Conservation (phyloP, 805 yeast genomes). For the Myxozyma sirexii region DNA sequence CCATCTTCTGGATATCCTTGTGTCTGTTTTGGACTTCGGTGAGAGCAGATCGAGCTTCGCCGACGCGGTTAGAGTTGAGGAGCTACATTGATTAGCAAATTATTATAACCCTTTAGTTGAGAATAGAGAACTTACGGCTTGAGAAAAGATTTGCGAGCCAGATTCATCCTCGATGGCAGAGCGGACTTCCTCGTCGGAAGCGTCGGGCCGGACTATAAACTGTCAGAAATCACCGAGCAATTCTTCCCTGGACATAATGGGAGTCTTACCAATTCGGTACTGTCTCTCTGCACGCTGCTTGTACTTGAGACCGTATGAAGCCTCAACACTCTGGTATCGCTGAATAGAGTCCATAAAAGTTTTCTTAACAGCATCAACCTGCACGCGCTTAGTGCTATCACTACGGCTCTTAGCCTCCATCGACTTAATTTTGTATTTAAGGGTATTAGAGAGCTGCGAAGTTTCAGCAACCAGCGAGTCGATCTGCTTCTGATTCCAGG, state of each 20-base stretch:
- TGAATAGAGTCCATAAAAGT: conserved; percentile 84
- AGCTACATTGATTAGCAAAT: conserved; percentile 41
- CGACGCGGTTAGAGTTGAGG: conserved; percentile 81
- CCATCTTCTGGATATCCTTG: conserved; percentile 90
- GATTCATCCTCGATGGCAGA: conserved; percentile 59
- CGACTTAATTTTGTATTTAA: conserved; percentile 74
- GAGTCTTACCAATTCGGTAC: conserved; percentile 77
- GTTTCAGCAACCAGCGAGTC: conserved; percentile 79
- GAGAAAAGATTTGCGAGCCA: conserved; percentile 90
- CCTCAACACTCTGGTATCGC: conserved; percentile 83
- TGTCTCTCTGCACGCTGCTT: conserved; percentile 90
- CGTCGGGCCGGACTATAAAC: conserved; percentile 45
- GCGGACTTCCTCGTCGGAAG: conserved; percentile 27
- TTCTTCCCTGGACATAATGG: conserved; percentile 61
- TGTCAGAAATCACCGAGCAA: conserved; percentile 58
- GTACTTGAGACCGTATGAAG: conserved; percentile 79
- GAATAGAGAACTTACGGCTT: conserved; percentile 52
- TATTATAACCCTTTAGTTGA: background rate
- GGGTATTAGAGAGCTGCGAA: conserved; percentile 69
- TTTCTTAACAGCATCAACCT: conserved; percentile 85
- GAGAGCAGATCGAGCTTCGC: conserved; percentile 93
- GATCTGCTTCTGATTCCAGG: conserved; percentile 69
- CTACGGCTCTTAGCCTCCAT: conserved; percentile 56
- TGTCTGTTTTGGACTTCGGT: conserved; percentile 96
- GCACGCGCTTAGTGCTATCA: conserved; percentile 82